phyloP scores from a whole-genome alignment of 148 eudicot genomes.

The Spergularia bocconei region DNA sequence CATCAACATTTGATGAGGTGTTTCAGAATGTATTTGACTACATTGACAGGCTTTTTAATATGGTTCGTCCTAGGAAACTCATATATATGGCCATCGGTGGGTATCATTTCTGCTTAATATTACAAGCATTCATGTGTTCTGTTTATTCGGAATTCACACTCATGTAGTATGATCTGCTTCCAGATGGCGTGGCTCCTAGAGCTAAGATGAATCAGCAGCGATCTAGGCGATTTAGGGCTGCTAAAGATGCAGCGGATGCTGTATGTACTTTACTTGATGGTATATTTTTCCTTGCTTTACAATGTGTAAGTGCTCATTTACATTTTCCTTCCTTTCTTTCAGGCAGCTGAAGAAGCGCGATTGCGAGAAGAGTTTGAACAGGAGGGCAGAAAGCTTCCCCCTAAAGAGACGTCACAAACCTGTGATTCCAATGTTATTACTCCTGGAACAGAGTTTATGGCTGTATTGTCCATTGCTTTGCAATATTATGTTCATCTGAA shows the following conservation, averaged over 20 bases:
- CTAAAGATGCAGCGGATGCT: constrained; percentile 96
- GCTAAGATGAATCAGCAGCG: constrained; percentile 99
- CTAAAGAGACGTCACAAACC: constrained; percentile 64
- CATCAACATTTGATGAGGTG: constrained; percentile 86
- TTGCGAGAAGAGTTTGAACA: constrained; percentile 74
- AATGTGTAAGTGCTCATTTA: not conserved
- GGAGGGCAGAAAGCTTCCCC: constrained; percentile 89
- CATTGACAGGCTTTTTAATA: constrained; percentile 88
- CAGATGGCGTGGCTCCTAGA: constrained; percentile 99
- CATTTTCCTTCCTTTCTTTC: constrained; percentile 14
- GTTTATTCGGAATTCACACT: not conserved
- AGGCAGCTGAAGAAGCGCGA: constrained; percentile 91
- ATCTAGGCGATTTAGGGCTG: constrained; percentile 95
- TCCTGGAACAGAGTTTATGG: constrained; percentile 98
- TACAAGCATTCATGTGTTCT: not conserved
- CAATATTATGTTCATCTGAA: constrained; percentile 89
- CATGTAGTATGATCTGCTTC: constrained; percentile 19
- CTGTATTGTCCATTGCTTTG: constrained; percentile 75
- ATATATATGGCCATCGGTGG: constrained; percentile 96
- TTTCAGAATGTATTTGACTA: constrained; percentile 88
- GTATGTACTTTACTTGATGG: constrained; percentile 40
- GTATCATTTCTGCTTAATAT: constrained; percentile 25
- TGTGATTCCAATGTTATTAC: constrained; percentile 93
- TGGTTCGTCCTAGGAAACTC: constrained; percentile 96
- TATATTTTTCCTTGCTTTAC: not conserved